A percentile compares a stretch with the other conserved stretches of the same genome.
Evolutionary conservation across 257 asterid species (phyloP).

Genomic region (Coffea eugenioides): DNA sequence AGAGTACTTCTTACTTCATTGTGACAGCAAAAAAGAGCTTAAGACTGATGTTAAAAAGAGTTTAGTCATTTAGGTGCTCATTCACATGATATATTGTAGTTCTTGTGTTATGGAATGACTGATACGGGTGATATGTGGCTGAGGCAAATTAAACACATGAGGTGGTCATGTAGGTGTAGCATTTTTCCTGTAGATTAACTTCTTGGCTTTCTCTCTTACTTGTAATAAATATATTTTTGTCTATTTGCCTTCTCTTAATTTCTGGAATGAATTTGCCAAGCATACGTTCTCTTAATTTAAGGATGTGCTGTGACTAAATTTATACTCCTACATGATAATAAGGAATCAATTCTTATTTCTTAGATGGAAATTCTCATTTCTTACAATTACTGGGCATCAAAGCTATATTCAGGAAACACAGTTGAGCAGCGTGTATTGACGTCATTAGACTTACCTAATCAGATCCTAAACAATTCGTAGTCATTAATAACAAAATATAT

Average conservation of each 20-base stretch:
- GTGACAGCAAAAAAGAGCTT: conserved; percentile 23
- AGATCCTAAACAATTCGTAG: neutral
- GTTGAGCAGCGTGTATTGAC: neutral
- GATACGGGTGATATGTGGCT: conserved; percentile 5
- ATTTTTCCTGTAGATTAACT: conserved; percentile 5
- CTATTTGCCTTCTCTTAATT: too few species aligned
- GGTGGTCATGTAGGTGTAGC: conserved; percentile 6
- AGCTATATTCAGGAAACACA: neutral
- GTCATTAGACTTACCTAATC: neutral
- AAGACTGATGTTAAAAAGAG: conserved; percentile 20
- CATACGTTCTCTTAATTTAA: neutral
- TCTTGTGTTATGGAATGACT: conserved; percentile 3
- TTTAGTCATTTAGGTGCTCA: conserved; percentile 18
- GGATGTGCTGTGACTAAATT: neutral
- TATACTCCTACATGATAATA: too few species aligned
- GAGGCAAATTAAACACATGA: conserved; percentile 4
- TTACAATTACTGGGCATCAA: neutral
- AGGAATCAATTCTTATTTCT: neutral
- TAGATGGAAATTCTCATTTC: neutral
- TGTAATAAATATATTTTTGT: conserved; percentile 4
- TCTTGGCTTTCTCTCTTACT: neutral
- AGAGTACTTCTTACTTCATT: conserved; percentile 31
- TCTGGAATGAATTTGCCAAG: too few species aligned
- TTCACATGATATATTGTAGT: conserved; percentile 15
- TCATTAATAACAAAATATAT: neutral